A percentile compares a stretch with the other conserved stretches of the same genome.
Evolutionary conservation across 805 yeast genomes (phyloP).

Genomic region (Spathaspora passalidarum): DNA sequence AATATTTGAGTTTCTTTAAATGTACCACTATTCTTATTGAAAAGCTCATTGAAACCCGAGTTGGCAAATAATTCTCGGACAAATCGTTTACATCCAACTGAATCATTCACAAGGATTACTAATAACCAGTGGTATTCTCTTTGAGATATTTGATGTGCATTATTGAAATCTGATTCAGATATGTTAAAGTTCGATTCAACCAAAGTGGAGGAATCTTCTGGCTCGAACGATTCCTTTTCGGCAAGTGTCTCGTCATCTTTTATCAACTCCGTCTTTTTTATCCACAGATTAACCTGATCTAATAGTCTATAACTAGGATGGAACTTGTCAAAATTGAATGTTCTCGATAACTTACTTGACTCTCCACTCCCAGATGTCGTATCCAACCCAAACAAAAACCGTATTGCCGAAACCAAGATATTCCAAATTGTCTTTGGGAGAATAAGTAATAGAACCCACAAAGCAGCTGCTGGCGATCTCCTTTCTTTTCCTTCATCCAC

Average conservation of each 20-base stretch:
- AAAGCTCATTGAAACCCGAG: constrained; percentile 17
- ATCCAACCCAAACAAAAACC: constrained; percentile 19
- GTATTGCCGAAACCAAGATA: constrained; percentile 34
- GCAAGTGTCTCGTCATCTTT: not conserved
- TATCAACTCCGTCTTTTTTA: constrained; percentile 1
- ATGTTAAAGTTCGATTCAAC: constrained; percentile 13
- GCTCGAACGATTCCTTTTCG: not conserved
- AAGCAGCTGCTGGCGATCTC: constrained; percentile 24
- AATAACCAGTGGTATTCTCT: constrained; percentile 30
- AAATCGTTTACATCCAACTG: constrained; percentile 17
- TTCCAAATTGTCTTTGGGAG: constrained; percentile 52
- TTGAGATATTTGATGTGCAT: constrained; percentile 24
- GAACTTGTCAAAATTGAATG: constrained; percentile 25
- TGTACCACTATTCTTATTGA: constrained; percentile 26
- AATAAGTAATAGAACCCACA: constrained; percentile 50
- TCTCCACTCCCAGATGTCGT: not conserved
- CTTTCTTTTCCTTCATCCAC: not conserved
- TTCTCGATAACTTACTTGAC: constrained; percentile 19
- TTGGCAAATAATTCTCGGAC: constrained; percentile 13
- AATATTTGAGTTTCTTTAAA: constrained; percentile 28
- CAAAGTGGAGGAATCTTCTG: no score
- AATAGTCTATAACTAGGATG: constrained; percentile 17
- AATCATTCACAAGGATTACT: constrained; percentile 28
- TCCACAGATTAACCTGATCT: not conserved
- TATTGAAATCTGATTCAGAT: constrained; percentile 24